phyloP scores from a whole-genome alignment of 306 rosid genomes.

The Urtica urens region DNA sequence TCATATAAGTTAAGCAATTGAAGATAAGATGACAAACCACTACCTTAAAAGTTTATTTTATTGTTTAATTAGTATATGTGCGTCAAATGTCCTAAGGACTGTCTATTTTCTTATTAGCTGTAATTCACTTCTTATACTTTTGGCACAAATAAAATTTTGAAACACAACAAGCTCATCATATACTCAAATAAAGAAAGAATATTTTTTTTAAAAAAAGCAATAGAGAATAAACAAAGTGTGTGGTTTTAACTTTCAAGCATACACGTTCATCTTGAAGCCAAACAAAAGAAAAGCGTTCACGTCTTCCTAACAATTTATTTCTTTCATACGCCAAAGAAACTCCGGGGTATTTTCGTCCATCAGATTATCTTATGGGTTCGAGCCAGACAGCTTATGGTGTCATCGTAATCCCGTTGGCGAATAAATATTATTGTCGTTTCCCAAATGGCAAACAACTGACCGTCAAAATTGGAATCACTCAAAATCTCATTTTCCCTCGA shows the following conservation, averaged over 20 bases:
- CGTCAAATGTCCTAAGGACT: background rate
- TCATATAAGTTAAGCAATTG: background rate
- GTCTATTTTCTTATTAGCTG: background rate
- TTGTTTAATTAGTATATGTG: background rate
- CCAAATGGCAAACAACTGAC: conserved; percentile 33
- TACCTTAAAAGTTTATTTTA: background rate
- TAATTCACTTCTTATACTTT: background rate
- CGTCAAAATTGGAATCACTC: conserved; percentile 5
- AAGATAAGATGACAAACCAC: conserved; percentile 8
- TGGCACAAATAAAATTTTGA: background rate
- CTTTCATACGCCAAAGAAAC: background rate
- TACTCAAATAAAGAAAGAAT: too few species aligned
- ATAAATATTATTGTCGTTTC: conserved; percentile 48
- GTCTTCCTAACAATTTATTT: background rate
- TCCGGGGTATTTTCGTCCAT: conserved; percentile 9
- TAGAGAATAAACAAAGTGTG: background rate
- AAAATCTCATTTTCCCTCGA: conserved; percentile 10
- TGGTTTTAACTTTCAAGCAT: background rate
- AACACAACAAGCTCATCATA: background rate
- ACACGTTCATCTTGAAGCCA: background rate
- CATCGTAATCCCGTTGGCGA: conserved; percentile 42
- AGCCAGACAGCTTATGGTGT: conserved; percentile 36
- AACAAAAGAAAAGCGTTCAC: background rate
- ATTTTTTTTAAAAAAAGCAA: background rate
- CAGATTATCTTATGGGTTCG: conserved; percentile 10